Conservation (phyloP, 495 filamentous ascomycete genomes). For the Xylaria palmicola region DNA sequence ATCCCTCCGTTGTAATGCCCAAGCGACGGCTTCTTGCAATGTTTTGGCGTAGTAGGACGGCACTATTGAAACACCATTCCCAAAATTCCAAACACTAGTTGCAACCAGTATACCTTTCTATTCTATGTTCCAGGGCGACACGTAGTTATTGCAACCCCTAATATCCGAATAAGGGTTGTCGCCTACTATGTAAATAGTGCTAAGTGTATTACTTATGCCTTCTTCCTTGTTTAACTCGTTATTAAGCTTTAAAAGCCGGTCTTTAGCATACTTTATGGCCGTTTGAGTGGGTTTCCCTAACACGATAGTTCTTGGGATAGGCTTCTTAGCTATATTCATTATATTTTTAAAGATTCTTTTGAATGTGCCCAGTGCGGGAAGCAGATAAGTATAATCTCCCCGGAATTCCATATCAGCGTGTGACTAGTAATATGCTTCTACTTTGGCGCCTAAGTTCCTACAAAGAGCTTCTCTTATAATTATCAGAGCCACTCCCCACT, state of each 20-base stretch:
- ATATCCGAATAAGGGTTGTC: constrained; percentile 87
- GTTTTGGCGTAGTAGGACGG: constrained; percentile 30
- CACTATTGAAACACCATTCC: constrained; percentile 24
- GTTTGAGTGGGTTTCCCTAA: constrained; percentile 73
- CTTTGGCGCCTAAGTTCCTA: too few species aligned
- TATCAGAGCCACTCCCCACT: constrained; percentile 75
- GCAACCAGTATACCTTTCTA: constrained; percentile 78
- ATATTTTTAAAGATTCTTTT: constrained; percentile 64
- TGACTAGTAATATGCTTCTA: constrained; percentile 41
- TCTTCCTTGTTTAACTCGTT: constrained; percentile 34
- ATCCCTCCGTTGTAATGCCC: constrained; percentile 32
- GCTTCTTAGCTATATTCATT: constrained; percentile 63
- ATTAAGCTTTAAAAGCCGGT: constrained; percentile 58
- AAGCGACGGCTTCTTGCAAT: constrained; percentile 39
- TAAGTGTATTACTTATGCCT: constrained; percentile 46
- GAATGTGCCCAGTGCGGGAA: constrained; percentile 86
- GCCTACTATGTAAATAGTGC: constrained; percentile 80
- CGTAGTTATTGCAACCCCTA: constrained; percentile 67
- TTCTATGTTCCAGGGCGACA: constrained; percentile 54
- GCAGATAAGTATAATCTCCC: constrained; percentile 67
- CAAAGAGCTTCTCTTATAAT: constrained; percentile 65
- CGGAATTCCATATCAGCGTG: constrained; percentile 84
- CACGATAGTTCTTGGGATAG: constrained; percentile 52
- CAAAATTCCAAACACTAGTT: constrained; percentile 39
- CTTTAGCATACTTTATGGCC: constrained; percentile 76